A percentile compares a stretch with the other conserved stretches of the same genome.
Conservation (phyloP, 2,329 filamentous ascomycete genomes). For the Aspergillus oerlinghausenensis region DNA sequence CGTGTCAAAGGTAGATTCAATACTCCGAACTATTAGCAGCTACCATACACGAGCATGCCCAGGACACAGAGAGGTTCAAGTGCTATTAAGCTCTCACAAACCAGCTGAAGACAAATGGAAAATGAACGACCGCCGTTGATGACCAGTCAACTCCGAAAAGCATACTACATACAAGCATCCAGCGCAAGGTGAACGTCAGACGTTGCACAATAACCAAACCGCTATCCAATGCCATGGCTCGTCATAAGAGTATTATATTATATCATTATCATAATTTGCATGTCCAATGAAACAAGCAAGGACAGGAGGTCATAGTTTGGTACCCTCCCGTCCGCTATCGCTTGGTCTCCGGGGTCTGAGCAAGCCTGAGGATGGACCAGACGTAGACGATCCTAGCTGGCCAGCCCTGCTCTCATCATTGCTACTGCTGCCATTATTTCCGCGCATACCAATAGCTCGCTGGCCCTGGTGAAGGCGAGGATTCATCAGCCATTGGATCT, state of each 20-base stretch:
- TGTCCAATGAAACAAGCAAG: not conserved
- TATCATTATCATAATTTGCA: not conserved
- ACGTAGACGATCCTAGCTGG: constrained; percentile 16
- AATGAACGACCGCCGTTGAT: not conserved
- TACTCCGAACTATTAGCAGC: not conserved
- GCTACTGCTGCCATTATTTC: constrained; percentile 10
- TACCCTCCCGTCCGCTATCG: constrained; percentile 39
- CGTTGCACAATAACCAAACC: not conserved
- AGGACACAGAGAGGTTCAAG: not conserved
- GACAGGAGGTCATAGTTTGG: constrained; percentile 24
- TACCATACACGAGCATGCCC: not conserved
- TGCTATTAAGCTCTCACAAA: not conserved
- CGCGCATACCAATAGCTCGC: constrained; percentile 19
- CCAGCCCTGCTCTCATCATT: constrained; percentile 14
- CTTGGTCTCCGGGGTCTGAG: constrained; percentile 33
- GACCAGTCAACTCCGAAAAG: not conserved
- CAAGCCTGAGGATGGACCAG: constrained; percentile 19
- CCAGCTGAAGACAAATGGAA: not conserved
- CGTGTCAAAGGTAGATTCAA: not conserved
- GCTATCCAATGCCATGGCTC: not conserved
- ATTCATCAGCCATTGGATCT: constrained; percentile 60
- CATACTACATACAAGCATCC: not conserved
- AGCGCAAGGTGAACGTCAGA: not conserved
- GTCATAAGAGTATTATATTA: not conserved
- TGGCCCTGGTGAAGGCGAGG: constrained; percentile 48